Conservation (phyloP, 225 moss, liverwort and hornwort genomes). For the Polytrichum commune region DNA sequence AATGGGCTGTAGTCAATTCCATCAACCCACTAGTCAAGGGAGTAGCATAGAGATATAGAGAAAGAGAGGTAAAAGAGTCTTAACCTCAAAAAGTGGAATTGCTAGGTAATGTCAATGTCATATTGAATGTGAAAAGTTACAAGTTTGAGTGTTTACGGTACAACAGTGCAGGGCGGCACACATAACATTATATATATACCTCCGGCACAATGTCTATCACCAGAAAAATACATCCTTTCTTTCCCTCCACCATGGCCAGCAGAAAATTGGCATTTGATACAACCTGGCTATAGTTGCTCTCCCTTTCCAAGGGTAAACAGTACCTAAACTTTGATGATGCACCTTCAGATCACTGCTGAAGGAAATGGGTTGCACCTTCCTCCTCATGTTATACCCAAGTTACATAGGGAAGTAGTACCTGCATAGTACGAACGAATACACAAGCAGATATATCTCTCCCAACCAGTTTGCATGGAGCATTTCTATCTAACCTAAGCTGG, state of each 20-base stretch:
- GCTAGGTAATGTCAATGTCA: slow-evolving; percentile 55
- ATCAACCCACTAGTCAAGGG: too few species aligned
- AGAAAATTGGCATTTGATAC: slow-evolving; percentile 95
- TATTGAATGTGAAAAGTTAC: slow-evolving; percentile 70
- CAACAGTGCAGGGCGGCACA: slow-evolving; percentile 89
- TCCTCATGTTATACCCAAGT: slow-evolving; percentile 22
- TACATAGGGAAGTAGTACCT: slow-evolving; percentile 17
- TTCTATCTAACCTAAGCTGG: slow-evolving; percentile 49
- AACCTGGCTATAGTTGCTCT: slow-evolving; percentile 83
- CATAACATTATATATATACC: slow-evolving; percentile 60
- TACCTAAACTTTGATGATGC: slow-evolving; percentile 55
- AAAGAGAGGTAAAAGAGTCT: background rate
- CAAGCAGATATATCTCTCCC: slow-evolving; percentile 19
- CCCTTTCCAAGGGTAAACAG: slow-evolving; percentile 51
- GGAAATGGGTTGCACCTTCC: slow-evolving; percentile 53
- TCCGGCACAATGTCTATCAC: slow-evolving; percentile 84
- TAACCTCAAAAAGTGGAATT: background rate
- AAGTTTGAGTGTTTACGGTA: slow-evolving; percentile 80
- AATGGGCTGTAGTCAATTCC: too few species aligned
- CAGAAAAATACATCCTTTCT: slow-evolving; percentile 65
- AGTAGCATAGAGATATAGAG: background rate
- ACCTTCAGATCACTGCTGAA: slow-evolving; percentile 49
- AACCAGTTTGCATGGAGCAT: slow-evolving; percentile 27
- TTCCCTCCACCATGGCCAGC: slow-evolving; percentile 79
- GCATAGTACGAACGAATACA: background rate